phyloP scores from a whole-genome alignment of 805 yeast species.

The Metschnikowia orientalis region DNA sequence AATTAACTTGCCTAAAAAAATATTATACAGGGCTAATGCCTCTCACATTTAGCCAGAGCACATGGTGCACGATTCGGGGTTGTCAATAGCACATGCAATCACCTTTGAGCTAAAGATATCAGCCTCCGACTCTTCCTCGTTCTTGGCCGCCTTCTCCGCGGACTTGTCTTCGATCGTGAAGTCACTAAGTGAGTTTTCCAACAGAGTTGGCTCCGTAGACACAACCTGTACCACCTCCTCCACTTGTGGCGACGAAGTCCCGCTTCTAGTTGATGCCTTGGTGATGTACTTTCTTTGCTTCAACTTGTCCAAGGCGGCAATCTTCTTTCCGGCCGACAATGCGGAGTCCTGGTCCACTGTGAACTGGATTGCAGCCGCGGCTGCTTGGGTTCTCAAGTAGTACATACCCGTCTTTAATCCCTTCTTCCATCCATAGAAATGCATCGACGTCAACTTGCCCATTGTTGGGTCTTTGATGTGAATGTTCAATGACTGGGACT shows the following conservation, averaged over 20 bases:
- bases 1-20: no score
- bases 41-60: constrained; percentile 74
- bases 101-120: constrained; percentile 92
- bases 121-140: constrained; percentile 41
- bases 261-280: constrained; percentile 19
- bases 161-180: constrained; percentile 32
- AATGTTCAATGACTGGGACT: constrained; percentile 89
- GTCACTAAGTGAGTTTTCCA: constrained; percentile 46
- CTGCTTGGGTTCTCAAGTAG: constrained; percentile 95
- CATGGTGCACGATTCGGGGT: constrained; percentile 98
- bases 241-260: constrained; percentile 19
- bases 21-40: constrained; percentile 1
- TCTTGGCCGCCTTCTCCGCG: constrained; percentile 6
- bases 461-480: constrained; percentile 86
- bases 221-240: constrained; percentile 19
- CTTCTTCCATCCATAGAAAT: constrained; percentile 97
- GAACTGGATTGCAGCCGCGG: constrained; percentile 93
- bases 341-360: constrained; percentile 44
- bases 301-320: constrained; percentile 37
- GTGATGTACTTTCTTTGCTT: constrained; percentile 36
- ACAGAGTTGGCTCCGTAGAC: constrained; percentile 38
- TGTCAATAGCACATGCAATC: constrained; percentile 93
- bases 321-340: constrained; percentile 34
- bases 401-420: constrained; percentile 99
- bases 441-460: constrained; percentile 97